A percentile compares a stretch with the other conserved stretches of the same genome.
These are phyloP conservation scores for Lactifluus piperatus DNA, from an alignment of 768 basidiomycete genomes.

Conservation along the genomic window DNA sequence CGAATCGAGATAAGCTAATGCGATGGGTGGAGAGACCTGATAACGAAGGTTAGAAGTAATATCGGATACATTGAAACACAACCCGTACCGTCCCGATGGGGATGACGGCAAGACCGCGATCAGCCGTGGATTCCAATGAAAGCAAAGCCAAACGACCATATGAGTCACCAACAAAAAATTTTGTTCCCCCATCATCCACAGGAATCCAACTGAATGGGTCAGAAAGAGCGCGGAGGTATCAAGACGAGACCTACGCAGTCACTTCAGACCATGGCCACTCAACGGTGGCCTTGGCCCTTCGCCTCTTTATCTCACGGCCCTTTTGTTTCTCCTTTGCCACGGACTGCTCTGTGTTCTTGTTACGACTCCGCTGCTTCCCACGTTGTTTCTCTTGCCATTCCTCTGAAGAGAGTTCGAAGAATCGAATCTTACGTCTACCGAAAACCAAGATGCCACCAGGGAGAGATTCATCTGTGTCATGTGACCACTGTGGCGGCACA, in stretches of 20 bases:
- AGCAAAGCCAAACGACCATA: slow-evolving; percentile 66
- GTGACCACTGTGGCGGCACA: slow-evolving; percentile 30
- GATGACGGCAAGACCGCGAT: slow-evolving; percentile 40
- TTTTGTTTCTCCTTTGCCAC: slow-evolving; percentile 51
- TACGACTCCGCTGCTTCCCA: slow-evolving; percentile 46
- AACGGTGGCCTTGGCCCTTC: slow-evolving; percentile 46
- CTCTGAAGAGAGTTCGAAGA: slow-evolving; percentile 48
- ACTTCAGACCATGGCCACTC: slow-evolving; percentile 75
- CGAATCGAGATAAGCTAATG: slow-evolving; percentile 61
- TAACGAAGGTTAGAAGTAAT: slow-evolving; percentile 6
- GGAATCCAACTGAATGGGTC: slow-evolving; percentile 38
- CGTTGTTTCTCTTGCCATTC: slow-evolving; percentile 43
- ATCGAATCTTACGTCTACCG: slow-evolving; percentile 55
- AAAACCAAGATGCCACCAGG: slow-evolving; percentile 65
- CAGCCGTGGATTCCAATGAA: slow-evolving; percentile 34
- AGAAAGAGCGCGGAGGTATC: neutral
- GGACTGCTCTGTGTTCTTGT: slow-evolving; percentile 36
- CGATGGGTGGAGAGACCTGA: slow-evolving; percentile 63
- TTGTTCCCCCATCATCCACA: slow-evolving; percentile 37
- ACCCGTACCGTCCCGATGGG: slow-evolving; percentile 68
- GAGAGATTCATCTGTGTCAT: slow-evolving; percentile 26
- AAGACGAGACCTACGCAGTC: slow-evolving; percentile 43
- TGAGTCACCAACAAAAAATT: slow-evolving; percentile 57
- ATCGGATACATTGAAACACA: neutral
- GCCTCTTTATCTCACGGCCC: slow-evolving; percentile 43